A percentile compares a stretch with the other conserved stretches of the same genome.
Evolutionary conservation across 2,329 filamentous ascomycete genomes (phyloP).

Genomic region (Neopestalotiopsis sp.): DNA sequence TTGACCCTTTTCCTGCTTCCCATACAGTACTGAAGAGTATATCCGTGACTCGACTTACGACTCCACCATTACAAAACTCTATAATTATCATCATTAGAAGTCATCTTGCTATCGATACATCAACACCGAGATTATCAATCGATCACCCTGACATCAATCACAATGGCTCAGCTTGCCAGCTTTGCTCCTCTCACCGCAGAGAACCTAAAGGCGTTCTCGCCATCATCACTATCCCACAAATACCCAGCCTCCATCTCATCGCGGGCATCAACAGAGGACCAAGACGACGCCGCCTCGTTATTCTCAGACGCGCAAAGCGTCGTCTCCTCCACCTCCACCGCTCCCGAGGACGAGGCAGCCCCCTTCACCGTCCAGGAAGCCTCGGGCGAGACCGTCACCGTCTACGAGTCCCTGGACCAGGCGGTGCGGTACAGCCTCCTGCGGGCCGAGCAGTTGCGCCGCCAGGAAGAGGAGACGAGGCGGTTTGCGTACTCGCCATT

Average conservation of each 20-base stretch:
- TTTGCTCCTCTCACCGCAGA: background rate
- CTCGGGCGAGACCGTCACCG: slow-evolving; percentile 32
- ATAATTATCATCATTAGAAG: background rate
- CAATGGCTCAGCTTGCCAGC: background rate
- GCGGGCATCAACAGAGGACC: background rate
- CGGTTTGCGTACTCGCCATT: background rate
- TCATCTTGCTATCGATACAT: background rate
- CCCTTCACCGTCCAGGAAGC: slow-evolving; percentile 27
- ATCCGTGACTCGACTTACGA: background rate
- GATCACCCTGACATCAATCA: background rate
- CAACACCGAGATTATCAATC: background rate
- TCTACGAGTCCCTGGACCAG: slow-evolving; percentile 37
- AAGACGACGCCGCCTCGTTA: slow-evolving; percentile 25
- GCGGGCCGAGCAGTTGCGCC: slow-evolving; percentile 25
- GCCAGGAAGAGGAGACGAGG: slow-evolving; percentile 22
- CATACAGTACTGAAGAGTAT: background rate
- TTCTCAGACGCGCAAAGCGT: slow-evolving; percentile 22
- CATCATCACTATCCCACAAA: background rate
- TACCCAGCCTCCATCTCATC: slow-evolving; percentile 7
- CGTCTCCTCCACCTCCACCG: slow-evolving; percentile 31
- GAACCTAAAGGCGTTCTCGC: slow-evolving; percentile 15
- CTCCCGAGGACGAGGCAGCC: slow-evolving; percentile 19
- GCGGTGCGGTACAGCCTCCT: slow-evolving; percentile 33
- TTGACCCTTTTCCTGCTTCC: background rate
- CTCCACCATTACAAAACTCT: background rate